These are phyloP conservation scores for Colletotrichum sp. DNA, from an alignment of 2,329 filamentous ascomycete species.

Conservation along the genomic window DNA sequence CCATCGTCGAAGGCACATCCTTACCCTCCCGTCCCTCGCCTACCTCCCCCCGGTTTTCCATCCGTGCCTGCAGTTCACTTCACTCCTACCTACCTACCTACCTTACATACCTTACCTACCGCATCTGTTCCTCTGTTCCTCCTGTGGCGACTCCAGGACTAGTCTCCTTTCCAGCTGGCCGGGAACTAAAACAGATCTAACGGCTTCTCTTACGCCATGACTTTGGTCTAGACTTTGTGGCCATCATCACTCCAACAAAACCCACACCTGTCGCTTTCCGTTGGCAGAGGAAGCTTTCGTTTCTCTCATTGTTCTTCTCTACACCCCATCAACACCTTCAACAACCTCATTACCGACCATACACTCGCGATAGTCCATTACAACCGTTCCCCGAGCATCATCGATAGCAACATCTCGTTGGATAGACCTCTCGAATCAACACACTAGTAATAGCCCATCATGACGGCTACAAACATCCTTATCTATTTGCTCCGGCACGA, in stretches of 20 bases:
- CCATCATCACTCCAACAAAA: not conserved
- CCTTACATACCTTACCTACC: not conserved
- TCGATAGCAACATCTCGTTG: not conserved
- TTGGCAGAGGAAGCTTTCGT: rapidly evolving
- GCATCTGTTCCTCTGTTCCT: not conserved
- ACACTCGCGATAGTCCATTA: not conserved
- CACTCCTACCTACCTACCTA: not conserved
- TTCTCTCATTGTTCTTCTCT: not conserved
- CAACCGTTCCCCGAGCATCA: not conserved
- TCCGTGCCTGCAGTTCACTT: not conserved
- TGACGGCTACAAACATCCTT: constrained; percentile 55
- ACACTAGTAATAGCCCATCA: constrained; percentile 15
- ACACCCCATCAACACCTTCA: not conserved
- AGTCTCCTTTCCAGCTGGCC: not conserved
- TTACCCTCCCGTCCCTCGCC: not conserved
- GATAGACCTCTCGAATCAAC: not conserved
- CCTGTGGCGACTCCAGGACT: constrained; percentile 1
- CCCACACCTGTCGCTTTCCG: not conserved
- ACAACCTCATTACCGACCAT: not conserved
- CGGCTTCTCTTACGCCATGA: constrained; percentile 22
- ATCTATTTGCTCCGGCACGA: constrained; percentile 78
- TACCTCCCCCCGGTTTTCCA: not conserved
- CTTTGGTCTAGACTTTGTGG: not conserved
- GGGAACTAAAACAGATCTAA: constrained; percentile 12
- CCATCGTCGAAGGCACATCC: not conserved